A percentile compares a stretch with the other conserved stretches of the same genome.
Conservation (phyloP, 2,329 filamentous ascomycete species). For the Pleomassaria siparia region DNA sequence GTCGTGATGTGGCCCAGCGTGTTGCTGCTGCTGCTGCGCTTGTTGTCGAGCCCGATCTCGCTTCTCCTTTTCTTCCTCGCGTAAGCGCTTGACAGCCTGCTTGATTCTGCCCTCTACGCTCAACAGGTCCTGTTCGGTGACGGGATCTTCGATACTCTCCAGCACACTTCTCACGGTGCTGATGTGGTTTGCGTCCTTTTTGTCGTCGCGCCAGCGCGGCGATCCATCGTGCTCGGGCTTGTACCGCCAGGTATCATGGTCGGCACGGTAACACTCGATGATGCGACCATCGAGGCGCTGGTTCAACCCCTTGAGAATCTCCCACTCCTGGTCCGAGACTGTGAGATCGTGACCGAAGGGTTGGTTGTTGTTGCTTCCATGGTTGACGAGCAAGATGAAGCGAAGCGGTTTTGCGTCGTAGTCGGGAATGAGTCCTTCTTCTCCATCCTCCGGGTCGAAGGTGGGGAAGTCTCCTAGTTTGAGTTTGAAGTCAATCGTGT, state of each 20-base stretch:
- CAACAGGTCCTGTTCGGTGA: conserved; percentile 80
- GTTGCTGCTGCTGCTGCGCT: conserved; percentile 8
- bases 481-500: conserved; percentile 90
- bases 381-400: conserved; percentile 70
- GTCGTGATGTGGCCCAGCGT: conserved; percentile 21
- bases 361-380: conserved; percentile 65
- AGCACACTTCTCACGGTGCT: conserved; percentile 82
- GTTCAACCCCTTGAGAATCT: conserved; percentile 69
- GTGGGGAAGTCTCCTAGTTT: conserved; percentile 70
- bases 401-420: conserved; percentile 74
- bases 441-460: conserved; percentile 68
- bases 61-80: conserved; percentile 43
- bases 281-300: conserved; percentile 83
- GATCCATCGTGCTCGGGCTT: conserved; percentile 50
- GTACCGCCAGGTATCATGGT: conserved; percentile 75
- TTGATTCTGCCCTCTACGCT: conserved; percentile 70
- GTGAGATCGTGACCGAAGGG: conserved; percentile 64
- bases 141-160: conserved; percentile 83
- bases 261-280: conserved; percentile 85
- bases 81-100: conserved; percentile 72
- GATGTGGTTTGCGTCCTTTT: conserved; percentile 86
- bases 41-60: conserved; percentile 5
- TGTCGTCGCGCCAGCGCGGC: conserved; percentile 89
- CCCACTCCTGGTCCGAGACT: conserved; percentile 79
- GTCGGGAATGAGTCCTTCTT: conserved; percentile 68